Conservation (phyloP, 192 early-diverging fungal species). For the Coemansia furcata region DNA sequence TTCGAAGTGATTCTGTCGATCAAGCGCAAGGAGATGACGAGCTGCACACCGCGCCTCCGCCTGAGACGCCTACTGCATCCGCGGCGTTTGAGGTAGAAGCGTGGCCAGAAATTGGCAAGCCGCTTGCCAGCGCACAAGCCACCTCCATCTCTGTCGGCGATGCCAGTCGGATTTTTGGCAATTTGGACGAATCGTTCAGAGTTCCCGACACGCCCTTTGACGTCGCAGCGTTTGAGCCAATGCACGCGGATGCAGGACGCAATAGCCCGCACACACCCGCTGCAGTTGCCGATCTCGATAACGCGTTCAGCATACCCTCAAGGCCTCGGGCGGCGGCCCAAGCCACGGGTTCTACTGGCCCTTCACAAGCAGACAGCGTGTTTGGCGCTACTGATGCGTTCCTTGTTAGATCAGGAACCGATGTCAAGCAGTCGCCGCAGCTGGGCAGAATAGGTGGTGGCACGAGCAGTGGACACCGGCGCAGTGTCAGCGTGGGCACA, state of each 20-base stretch:
- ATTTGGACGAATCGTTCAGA: constrained; percentile 2
- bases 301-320: constrained; percentile 35
- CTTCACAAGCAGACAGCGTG: background rate
- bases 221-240: constrained; percentile 4
- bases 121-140: background rate
- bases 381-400: constrained; percentile 22
- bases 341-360: background rate
- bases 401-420: background rate
- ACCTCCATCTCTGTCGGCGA: background rate
- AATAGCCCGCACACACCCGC: background rate
- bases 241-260: background rate
- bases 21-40: background rate
- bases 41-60: background rate
- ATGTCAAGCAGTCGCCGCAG: constrained; percentile 11
- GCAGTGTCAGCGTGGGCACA: constrained; percentile 23
- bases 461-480: constrained; percentile 15
- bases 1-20: background rate
- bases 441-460: background rate
- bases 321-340: background rate
- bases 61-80: background rate
- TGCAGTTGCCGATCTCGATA: constrained; percentile 28
- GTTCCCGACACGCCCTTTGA: constrained; percentile 4
- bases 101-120: background rate
- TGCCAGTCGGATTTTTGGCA: background rate
- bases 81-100: background rate